phyloP scores from a whole-genome alignment of 306 rosid species.

The Cucumis hystrix region DNA sequence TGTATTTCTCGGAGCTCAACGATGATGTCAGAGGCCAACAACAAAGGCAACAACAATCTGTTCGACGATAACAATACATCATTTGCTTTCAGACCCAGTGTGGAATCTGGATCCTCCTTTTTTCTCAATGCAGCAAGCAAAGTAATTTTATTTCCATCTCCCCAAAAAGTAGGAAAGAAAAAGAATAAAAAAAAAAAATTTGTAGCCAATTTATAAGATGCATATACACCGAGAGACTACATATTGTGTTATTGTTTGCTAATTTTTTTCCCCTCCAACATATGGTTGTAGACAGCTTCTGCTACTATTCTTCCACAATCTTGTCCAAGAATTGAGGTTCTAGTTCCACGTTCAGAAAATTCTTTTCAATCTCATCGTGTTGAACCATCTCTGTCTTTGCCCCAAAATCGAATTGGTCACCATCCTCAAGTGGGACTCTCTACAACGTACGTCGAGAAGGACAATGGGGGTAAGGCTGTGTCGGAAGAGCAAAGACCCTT shows the following conservation, averaged over 20 bases:
- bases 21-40: constrained; percentile 27
- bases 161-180: neutral
- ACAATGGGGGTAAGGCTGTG: constrained; percentile 19
- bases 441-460: constrained; percentile 28
- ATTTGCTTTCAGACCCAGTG: constrained; percentile 64
- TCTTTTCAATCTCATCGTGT: constrained; percentile 37
- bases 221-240: neutral
- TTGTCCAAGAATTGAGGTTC: constrained; percentile 37
- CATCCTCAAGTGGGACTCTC: constrained; percentile 39
- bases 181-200: neutral
- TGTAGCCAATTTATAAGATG: neutral
- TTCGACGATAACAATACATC: constrained; percentile 33
- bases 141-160: constrained; percentile 26
- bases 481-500: constrained; percentile 33
- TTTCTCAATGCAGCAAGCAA: constrained; percentile 44
- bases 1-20: constrained; percentile 14
- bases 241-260: neutral
- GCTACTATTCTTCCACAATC: constrained; percentile 36
- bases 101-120: constrained; percentile 43
- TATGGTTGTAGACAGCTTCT: constrained; percentile 37
- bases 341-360: constrained; percentile 37
- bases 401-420: constrained; percentile 31
- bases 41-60: constrained; percentile 24
- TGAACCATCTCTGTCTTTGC: constrained; percentile 34
- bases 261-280: constrained; percentile 4